Evolutionary conservation across 768 basidiomycete species (phyloP), one percentile per base, ranked within the genome.

Genomic region (Lentinula lateritia): DNA sequence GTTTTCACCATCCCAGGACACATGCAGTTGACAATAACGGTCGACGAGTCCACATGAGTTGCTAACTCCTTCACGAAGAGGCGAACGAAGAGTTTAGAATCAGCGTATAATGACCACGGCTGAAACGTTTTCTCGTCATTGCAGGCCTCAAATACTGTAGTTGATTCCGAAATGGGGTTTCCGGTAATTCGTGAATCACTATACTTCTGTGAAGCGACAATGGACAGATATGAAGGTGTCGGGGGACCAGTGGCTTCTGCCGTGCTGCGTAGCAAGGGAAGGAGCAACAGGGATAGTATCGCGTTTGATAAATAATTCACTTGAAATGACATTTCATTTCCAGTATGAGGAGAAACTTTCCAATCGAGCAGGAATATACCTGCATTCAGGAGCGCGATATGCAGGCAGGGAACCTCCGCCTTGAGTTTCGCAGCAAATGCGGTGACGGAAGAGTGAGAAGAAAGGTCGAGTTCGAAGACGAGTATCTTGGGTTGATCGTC

Each of bases 381-480:
- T n/a, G 67, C 67, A 60, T 68, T 68, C 7, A 67, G 62, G 32
- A 68, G 56, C 34, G 65, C 59, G 58, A 68, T 66, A 23, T 68
- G 48, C 12, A 68, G 64, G 36, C 43, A 36, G 2, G 63, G 32
- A 20, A 64, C 6, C n/a, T 65, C 63, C 5, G 52, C 45, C 13
- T 61, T 13, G 52, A 68, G 45, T 28, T 61, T 64, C 10, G 55
- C 52, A 20, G 61, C 63, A 41, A 68, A 68, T 3, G 61, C 23
- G 41, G 48, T 60, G 18, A 67, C 64, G 38, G 67, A 66, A n/a
- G 61, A 62, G 36, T 65, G 64, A 52, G 61, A 63, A 1, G 60
- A 59, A 32, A 67, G 66, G 42, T 68, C 66, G 42, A 68, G 58
- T 36, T 66, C 61, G 15, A 59, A 62, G 12, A 68, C 53, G 32